Evolutionary conservation across 345 rosid genomes (phyloP), one percentile per base, ranked within the genome.

Genomic region (Gossypium arboreum): DNA sequence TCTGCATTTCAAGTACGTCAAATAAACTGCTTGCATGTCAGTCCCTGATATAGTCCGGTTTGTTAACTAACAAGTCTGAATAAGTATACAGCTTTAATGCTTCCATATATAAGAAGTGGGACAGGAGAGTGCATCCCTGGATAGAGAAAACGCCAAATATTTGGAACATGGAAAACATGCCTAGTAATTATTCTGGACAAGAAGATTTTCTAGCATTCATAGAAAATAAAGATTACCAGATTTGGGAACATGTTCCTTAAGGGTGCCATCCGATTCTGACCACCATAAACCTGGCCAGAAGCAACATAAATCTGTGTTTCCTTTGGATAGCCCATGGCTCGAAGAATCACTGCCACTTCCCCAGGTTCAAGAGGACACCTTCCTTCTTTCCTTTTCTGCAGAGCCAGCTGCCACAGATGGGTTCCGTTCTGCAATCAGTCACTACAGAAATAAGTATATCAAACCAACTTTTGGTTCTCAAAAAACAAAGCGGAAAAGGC

Each of bases 361-460:
- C 91, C 99, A 25, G 99, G 99, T 83, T 93, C 99, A 78, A 96
- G 99, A 78, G 99, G 99, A 83, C 99, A 96, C 66, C 99, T 81
- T 1, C 99, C 99, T 85, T 96, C 99, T 87, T 96, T 96, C 75
- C 99, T 86, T 85, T 96, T 96, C 83, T 92, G 92, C 78, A 96
- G 84, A 43, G 99, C 94, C 24, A 89, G 84, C 77, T 96, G 97
- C 98, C 98, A 93, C 52, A 96, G 90, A 86, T 96, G 99, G 73
- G 97, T 88, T 80, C 99, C 99, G 84, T 93, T 92, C 99, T 96
- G 92, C 87, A 76, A 44, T 48, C 62, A 44, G 81, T 60, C 64
- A 75, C 45, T 71, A 67, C 57, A 77, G 51, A 73, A 58, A 73
- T 51, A 45, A 84, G 52, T 12, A 43, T 18, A 82, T 55, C 64